A percentile compares a stretch with the other conserved stretches of the same genome.
Conservation (phyloP, 768 basidiomycete species). For the Candolleomyces efflorescens region DNA sequence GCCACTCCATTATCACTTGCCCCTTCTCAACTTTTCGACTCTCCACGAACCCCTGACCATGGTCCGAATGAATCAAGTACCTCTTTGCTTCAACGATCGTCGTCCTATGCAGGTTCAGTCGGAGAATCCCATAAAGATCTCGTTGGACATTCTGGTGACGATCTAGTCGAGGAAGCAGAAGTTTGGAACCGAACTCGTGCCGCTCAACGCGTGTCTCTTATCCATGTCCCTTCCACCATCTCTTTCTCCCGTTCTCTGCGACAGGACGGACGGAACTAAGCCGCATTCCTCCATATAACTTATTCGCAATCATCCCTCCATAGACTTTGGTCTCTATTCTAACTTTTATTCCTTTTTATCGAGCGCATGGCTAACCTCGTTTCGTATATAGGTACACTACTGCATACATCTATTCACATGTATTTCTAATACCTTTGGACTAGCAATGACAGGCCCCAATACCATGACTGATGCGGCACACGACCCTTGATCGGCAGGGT, state of each 20-base stretch:
- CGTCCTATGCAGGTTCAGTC: constrained; percentile 15
- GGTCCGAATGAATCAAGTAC: constrained; percentile 15
- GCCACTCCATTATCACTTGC: constrained; percentile 28
- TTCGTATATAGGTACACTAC: no score
- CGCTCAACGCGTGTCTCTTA: constrained; percentile 81
- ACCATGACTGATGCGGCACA: no score
- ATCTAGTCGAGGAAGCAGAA: constrained; percentile 69
- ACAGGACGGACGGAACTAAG: not conserved
- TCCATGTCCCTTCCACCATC: constrained; percentile 56
- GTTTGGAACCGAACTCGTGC: constrained; percentile 85
- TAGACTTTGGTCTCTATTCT: no score
- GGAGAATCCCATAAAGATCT: constrained; percentile 1
- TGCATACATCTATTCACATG: no score
- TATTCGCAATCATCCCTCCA: no score
- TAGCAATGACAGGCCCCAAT: no score
- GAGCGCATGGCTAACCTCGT: no score
- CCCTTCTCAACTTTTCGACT: constrained; percentile 27
- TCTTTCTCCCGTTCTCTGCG: constrained; percentile 5
- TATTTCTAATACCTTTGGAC: no score
- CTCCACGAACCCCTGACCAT: constrained; percentile 28
- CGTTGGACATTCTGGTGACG: constrained; percentile 40
- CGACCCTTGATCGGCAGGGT: not conserved
- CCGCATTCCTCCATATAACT: not conserved
- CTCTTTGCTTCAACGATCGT: constrained; percentile 4
- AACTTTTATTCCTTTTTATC: no score